Evolutionary conservation across 129 eudicot genomes (phyloP), one percentile per base, ranked within the genome.

Genomic region (Smallanthus sonchifolius): DNA sequence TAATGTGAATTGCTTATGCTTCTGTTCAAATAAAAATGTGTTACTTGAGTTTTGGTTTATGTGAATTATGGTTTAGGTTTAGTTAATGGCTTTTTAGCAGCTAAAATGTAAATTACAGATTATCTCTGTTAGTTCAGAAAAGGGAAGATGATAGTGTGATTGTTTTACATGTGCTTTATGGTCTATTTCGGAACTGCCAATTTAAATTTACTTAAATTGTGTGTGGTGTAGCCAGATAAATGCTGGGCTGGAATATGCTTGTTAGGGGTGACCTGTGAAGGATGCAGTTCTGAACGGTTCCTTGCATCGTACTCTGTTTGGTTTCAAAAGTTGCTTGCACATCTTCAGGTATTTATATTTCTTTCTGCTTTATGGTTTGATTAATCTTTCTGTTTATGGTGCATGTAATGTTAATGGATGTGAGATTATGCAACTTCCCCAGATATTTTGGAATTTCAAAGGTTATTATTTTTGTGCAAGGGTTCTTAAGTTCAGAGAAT

Each of bases 221-320:
- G 72, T 81, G 77, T 77, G 80, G 63, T 84, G 80, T 83, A 93
- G 98, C 96, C 95, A 86, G 98, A 90, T 83, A 90, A 93, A 76
- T 80, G 96, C 49, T 90, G 97, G 98, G 98, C 87, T 69, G 98
- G 97, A 67, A 81, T 90, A 71, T 88, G 91, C 81, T 85, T 93
- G 82, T 86, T 93, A 14, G 98, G 98, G 76, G 80, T 93, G 80
- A 90, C 97, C 17, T 70, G 83, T 82, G 90, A 88, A 79, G 97
- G 83, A 79, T 90, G 98, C 80, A 81, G 91, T 85, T 74, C 87
- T 0, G 92, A 88, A 20, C 88, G 98, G 47, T 93, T 93, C 72
- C 67, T 85, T 43, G 83, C 98, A 52, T 90, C 97, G 2, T 86
- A 86, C 74, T 74, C 87, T 35, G 88, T 43, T 64, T 93, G 98